Conservation (phyloP, 306 rosid genomes). For the Quercus alba region DNA sequence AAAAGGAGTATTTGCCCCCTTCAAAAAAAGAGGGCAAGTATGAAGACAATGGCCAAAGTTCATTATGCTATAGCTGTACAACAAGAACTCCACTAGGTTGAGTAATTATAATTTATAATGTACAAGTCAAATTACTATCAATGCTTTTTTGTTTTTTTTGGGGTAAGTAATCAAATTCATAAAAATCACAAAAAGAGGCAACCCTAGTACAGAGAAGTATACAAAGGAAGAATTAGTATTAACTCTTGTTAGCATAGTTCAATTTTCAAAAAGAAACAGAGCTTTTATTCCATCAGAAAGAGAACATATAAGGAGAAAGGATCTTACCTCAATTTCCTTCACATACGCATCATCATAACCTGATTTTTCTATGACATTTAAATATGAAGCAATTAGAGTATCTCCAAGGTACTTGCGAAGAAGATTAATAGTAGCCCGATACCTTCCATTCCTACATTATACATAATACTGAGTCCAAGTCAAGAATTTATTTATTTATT, state of each 20-base stretch:
- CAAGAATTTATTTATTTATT: background rate
- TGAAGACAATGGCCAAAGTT: no score
- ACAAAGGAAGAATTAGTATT: background rate
- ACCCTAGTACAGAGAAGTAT: no score
- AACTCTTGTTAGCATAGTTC: conserved; percentile 7
- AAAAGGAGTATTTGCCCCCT: no score
- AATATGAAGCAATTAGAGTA: conserved; percentile 77
- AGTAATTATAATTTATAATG: background rate
- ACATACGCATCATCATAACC: conserved; percentile 77
- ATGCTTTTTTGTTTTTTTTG: no score
- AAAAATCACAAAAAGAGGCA: no score
- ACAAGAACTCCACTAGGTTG: background rate
- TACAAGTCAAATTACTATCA: no score
- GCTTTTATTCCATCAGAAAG: conserved; percentile 15
- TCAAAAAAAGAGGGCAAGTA: no score
- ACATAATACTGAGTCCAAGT: conserved; percentile 21
- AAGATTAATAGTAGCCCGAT: conserved; percentile 51
- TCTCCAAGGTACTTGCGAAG: conserved; percentile 97
- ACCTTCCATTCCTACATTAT: conserved; percentile 65
- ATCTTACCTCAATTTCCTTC: conserved; percentile 83
- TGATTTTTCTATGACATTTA: conserved; percentile 75
- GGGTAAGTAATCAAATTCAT: no score
- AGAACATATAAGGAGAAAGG: conserved; percentile 14
- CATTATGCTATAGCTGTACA: background rate
- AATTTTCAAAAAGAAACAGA: conserved; percentile 13